These are phyloP conservation scores for Serendipita sp. DNA, from an alignment of 768 basidiomycete species.

Conservation along the genomic window DNA sequence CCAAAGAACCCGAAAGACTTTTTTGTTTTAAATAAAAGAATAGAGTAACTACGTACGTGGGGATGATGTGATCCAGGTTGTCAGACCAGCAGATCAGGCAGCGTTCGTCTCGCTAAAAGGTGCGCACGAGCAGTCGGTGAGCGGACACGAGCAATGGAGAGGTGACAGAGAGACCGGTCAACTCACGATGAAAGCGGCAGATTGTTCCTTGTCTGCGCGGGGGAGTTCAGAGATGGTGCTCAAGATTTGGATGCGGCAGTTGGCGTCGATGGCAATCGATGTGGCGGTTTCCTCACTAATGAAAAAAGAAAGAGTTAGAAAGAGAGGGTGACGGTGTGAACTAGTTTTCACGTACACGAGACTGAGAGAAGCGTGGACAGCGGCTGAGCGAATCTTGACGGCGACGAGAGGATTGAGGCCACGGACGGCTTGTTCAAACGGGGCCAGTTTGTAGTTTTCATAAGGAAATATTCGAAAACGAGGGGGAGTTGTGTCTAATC, in stretches of 20 bases:
- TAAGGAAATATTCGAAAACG: conserved; percentile 69
- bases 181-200: conserved; percentile 70
- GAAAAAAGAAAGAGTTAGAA: too few relatives aligned
- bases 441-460: conserved; percentile 61
- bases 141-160: too few relatives aligned
- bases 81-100: conserved; percentile 78
- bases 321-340: too few relatives aligned
- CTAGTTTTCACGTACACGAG: too few relatives aligned
- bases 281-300: too few relatives aligned
- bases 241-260: conserved; percentile 52
- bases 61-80: conserved; percentile 56
- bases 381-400: conserved; percentile 64
- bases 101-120: conserved; percentile 54
- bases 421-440: conserved; percentile 68
- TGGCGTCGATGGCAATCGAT: too few relatives aligned
- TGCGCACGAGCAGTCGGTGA: neutral
- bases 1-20: too few relatives aligned
- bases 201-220: conserved; percentile 75
- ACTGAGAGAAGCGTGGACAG: conserved; percentile 49
- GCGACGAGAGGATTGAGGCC: conserved; percentile 69
- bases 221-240: conserved; percentile 65
- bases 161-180: neutral
- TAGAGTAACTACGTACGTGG: conserved; percentile 17
- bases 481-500: neutral
- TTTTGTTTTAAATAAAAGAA: too few relatives aligned